These are phyloP conservation scores for Schizophyllum amplum DNA, from an alignment of 1,284 basidiomycete species.

Conservation along the genomic window DNA sequence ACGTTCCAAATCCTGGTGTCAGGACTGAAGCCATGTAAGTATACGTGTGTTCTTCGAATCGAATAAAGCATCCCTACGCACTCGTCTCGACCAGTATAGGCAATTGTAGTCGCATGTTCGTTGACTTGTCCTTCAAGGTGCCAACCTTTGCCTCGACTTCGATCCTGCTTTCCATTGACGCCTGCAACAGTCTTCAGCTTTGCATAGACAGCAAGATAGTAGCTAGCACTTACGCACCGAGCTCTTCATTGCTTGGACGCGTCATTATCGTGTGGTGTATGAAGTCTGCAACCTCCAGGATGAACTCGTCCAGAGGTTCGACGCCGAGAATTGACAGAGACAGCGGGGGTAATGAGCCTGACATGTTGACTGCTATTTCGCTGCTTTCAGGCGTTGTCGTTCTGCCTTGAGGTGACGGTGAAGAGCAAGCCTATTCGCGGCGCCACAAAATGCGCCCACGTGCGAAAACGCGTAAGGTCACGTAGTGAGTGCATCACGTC, in stretches of 20 bases:
- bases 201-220: neutral
- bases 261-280: constrained; percentile 63
- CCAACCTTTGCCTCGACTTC: constrained; percentile 96
- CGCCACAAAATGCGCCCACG: too few relatives aligned
- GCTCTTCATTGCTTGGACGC: constrained; percentile 34
- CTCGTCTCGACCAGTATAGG: constrained; percentile 86
- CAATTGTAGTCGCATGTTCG: constrained; percentile 51
- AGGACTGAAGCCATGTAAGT: constrained; percentile 35
- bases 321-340: constrained; percentile 88
- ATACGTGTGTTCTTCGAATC: too few relatives aligned
- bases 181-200: neutral
- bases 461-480: too few relatives aligned
- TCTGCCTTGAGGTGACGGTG: too few relatives aligned
- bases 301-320: constrained; percentile 92
- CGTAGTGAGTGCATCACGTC: neutral
- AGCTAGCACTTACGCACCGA: neutral
- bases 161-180: constrained; percentile 28
- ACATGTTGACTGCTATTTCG: too few relatives aligned
- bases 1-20: constrained; percentile 49
- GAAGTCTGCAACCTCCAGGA: constrained; percentile 87
- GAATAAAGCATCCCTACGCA: too few relatives aligned
- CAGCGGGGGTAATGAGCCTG: constrained; percentile 45
- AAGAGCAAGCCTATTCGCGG: too few relatives aligned
- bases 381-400: too few relatives aligned
- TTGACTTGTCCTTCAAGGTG: constrained; percentile 54